Evolutionary conservation across 139 green algal genomes (phyloP), one percentile per base, ranked within the genome.

Genomic region (Chlorella vulgaris): DNA sequence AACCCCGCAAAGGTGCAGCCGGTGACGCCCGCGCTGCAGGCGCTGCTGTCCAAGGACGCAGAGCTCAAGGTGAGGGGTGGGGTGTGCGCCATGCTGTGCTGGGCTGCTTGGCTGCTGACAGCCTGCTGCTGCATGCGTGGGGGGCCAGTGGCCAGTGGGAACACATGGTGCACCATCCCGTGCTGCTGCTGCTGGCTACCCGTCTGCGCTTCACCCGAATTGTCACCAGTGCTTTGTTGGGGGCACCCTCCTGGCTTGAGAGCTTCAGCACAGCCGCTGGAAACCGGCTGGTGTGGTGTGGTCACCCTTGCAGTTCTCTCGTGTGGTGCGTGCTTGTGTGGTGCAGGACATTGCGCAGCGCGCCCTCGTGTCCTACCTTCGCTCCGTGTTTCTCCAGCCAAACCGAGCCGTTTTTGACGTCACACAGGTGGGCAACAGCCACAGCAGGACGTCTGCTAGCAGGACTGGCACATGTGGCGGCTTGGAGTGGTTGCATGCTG

Each of bases 351-450:
- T 94, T 55, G 96, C 93, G 2, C 95, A 99, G 91, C 84, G 91
- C 2, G 90, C 92, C 2, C 78, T 98, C 3, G 84, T 94, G 10
- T 91, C 93, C 2, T 99, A 99, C 88, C 74, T 98, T 39, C 91
- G 93, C 33, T 94, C 86, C 28, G 89, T 98, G 24, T 96, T 95
- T 82, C 87, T 99, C 81, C 92, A 95, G 81, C 92, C 92, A 55
- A 91, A 91, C 81, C 92, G 92, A 50, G 82, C 77, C 1, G 87
- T 98, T 26, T 98, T 98, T 89, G 88, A 98, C 63, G 92, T 96
- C 2, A 75, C 85, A 0, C 51, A 76, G 73, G 73, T 79, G 73
- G 3, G 65, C 60, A 24, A 29, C 47, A 65, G 18, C 10, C 31
- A 70, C 4, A 43, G 33, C 33, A n/a, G 35, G 3, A 31, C 33